Conservation (phyloP, 2,329 filamentous ascomycete genomes). For the Aplosporella prunicola region DNA sequence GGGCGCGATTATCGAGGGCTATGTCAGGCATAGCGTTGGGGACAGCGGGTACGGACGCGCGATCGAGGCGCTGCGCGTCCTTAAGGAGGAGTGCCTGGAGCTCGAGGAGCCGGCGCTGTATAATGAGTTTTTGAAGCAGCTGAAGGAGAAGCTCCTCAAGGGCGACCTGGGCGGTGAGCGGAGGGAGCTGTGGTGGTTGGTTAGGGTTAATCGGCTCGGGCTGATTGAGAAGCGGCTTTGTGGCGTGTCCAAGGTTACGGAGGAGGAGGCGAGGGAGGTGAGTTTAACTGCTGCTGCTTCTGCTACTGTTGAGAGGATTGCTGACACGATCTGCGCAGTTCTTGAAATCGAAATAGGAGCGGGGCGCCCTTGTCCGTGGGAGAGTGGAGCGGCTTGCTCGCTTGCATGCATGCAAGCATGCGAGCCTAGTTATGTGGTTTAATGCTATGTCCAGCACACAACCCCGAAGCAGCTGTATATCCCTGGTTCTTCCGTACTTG, state of each 20-base stretch:
- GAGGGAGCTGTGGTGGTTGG: conserved; percentile 70
- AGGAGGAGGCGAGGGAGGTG: conserved; percentile 53
- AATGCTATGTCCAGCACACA: too few relatives aligned
- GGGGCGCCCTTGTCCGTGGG: too few relatives aligned
- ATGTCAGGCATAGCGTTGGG: conserved; percentile 65
- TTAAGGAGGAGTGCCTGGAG: conserved; percentile 67
- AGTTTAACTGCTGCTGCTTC: not conserved
- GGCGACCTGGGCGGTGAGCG: conserved; percentile 67
- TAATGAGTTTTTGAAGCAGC: conserved; percentile 59
- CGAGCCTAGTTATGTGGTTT: too few relatives aligned
- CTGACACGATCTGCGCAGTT: too few relatives aligned
- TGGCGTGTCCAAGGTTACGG: conserved; percentile 55
- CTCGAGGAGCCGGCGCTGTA: conserved; percentile 68
- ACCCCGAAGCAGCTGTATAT: too few relatives aligned
- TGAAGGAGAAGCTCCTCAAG: conserved; percentile 64
- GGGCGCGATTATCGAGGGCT: conserved; percentile 56
- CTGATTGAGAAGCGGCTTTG: conserved; percentile 58
- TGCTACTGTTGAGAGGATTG: too few relatives aligned
- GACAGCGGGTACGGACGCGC: conserved; percentile 65
- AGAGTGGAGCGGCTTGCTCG: too few relatives aligned
- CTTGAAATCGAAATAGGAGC: too few relatives aligned
- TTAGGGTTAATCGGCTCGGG: conserved; percentile 59
- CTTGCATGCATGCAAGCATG: too few relatives aligned
- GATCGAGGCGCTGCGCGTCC: conserved; percentile 63
- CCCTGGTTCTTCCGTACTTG: too few relatives aligned